Evolutionary conservation across 257 asterid species (phyloP), one percentile per base, ranked within the genome.

Genomic region (Gentiana macrophylla): DNA sequence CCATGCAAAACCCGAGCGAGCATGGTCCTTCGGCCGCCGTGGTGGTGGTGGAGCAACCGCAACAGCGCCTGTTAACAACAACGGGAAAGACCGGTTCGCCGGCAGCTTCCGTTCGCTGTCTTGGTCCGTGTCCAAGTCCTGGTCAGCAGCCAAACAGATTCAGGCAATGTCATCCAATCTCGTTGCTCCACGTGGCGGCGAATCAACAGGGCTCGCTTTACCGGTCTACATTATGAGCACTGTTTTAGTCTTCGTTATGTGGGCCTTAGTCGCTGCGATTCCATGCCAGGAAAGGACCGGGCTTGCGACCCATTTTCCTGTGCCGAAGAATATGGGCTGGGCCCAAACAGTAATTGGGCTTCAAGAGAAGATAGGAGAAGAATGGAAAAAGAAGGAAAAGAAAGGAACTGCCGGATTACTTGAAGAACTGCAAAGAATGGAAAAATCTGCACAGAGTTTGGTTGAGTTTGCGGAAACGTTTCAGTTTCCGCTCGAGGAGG

Each of bases 311-410:
- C 95, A 87, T 52, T 55, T 83, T 5, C 84, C 72, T 2, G 34
- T 74, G 0, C 92, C 93, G 13, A 68, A 74, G 67, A 72, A 83
- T 4, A 32, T 81, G 74, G 59, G 65, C 3, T 91, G 98, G 98
- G 86, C 92, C 2, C 83, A 78, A 46, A 74, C 88, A 0, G 60
- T 91, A 1, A 74, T 75, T 7, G 72, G 67, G 55, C 70, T 87
- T 46, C 95, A 87, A 35, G 98, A 91, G 63, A 91, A 79, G 53
- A 83, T 91, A 1, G 87, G 79, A 1, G 98, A 91, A 56, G 95
- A 84, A 6, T 87, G 90, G 96, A 91, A 91, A 82, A 78, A 70
- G 76, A 84, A 80, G 74, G 98, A 87, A 81, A 91, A 84, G 76
- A 87, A 64, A 12, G 95, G 94, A 12, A 74, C 66, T 0, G 69